Evolutionary conservation across 352 stramenopile genomes (phyloP).

Genomic region (Pythium grandisporangium): DNA sequence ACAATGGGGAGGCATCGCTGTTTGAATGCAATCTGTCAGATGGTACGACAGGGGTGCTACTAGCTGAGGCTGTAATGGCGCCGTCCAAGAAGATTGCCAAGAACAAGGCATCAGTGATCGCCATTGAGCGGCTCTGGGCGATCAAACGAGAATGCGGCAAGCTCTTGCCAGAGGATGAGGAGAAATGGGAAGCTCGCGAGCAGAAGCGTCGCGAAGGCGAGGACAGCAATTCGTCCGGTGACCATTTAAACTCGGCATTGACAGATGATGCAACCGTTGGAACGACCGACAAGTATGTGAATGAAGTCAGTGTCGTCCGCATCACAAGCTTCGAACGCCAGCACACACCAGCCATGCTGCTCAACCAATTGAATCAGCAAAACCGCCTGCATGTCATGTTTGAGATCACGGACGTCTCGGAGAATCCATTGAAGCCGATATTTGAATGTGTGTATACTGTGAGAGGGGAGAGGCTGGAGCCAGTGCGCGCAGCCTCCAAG

Average conservation of each 20-base stretch:
- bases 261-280: slow-evolving; percentile 43
- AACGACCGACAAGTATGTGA: too few relatives aligned
- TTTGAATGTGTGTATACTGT: slow-evolving; percentile 47
- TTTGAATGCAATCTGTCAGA: slow-evolving; percentile 55
- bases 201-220: slow-evolving; percentile 28
- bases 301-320: not conserved
- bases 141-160: slow-evolving; percentile 55
- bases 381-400: slow-evolving; percentile 29
- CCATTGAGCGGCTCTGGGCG: slow-evolving; percentile 69
- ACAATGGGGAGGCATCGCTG: slow-evolving; percentile 42
- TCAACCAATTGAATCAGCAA: slow-evolving; percentile 48
- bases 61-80: slow-evolving; percentile 42
- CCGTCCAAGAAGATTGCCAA: slow-evolving; percentile 64
- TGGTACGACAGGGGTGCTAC: slow-evolving; percentile 18
- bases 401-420: slow-evolving; percentile 36
- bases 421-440: slow-evolving; percentile 20
- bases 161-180: slow-evolving; percentile 36
- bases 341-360: slow-evolving; percentile 26
- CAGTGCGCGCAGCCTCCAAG: slow-evolving; percentile 45
- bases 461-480: slow-evolving; percentile 27
- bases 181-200: slow-evolving; percentile 48
- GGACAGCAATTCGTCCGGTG: slow-evolving; percentile 43
- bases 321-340: slow-evolving; percentile 36
- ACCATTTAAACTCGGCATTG: slow-evolving; percentile 19
- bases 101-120: slow-evolving; percentile 48